These are phyloP conservation scores for Boletellus emodensis DNA, from an alignment of 768 basidiomycete genomes.

Conservation along the genomic window DNA sequence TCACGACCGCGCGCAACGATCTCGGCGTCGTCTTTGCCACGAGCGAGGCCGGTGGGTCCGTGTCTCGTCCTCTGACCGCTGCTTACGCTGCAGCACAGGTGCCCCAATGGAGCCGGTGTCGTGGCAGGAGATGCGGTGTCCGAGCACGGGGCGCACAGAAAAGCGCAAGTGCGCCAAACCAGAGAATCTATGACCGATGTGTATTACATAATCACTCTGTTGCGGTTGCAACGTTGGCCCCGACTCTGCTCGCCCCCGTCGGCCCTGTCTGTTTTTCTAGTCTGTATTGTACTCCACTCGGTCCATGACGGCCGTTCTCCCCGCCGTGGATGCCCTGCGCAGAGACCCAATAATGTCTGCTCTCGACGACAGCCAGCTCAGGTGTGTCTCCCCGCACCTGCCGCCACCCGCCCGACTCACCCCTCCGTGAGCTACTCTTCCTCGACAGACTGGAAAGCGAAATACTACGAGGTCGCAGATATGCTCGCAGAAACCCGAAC, in stretches of 20 bases:
- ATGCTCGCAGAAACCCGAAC: conserved; percentile 80
- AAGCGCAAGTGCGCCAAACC: conserved; percentile 87
- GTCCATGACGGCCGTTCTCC: conserved; percentile 59
- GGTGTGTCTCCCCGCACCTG: conserved; percentile 36
- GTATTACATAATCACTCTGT: conserved; percentile 21
- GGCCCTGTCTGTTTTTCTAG: no score
- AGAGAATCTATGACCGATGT: conserved; percentile 44
- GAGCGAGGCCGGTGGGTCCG: conserved; percentile 69
- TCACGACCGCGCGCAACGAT: conserved; percentile 87
- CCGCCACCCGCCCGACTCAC: conserved; percentile 17
- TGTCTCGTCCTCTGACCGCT: background rate
- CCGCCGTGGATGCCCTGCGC: conserved; percentile 53
- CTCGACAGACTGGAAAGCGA: conserved; percentile 68
- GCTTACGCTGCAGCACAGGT: conserved; percentile 39
- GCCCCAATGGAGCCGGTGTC: conserved; percentile 81
- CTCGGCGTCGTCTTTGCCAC: conserved; percentile 90
- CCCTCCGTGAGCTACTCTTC: conserved; percentile 47
- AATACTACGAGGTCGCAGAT: conserved; percentile 78
- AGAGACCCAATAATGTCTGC: conserved; percentile 55
- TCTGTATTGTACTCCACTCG: no score
- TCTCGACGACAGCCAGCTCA: conserved; percentile 62
- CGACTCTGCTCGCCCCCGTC: conserved; percentile 19
- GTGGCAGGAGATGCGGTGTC: conserved; percentile 90
- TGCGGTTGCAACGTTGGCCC: conserved; percentile 16
- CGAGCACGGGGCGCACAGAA: conserved; percentile 74